Evolutionary conservation across 108 stramenopile genomes (phyloP), one percentile per base, ranked within the genome.

Genomic region (Fragilaria crotonensis): DNA sequence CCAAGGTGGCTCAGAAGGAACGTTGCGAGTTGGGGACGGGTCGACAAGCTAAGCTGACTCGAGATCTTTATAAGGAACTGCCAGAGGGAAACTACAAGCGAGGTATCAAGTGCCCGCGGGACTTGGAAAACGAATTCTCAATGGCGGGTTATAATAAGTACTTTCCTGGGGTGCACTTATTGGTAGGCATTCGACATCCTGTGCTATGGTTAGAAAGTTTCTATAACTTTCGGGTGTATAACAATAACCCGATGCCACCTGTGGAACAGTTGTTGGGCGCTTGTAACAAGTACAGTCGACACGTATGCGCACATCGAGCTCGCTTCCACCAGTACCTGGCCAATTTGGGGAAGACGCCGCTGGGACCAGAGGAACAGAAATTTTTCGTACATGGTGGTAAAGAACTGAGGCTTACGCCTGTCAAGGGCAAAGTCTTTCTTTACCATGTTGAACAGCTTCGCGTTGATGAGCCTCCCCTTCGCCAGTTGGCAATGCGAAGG

Each of bases 151-250:
- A 72, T 58, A 28, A 60, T 2, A 44, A 48, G 51, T 78, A 53
- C 41, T 78, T 84, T 62, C 81, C 77, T 17, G 31, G 57, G 0
- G 83, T 85, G 7, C 76, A 81, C 32, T 81, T 87, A 31, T 74
- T 91, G 36, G 70, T 91, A 4, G 82, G 82, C 1, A 2, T 86
- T 19, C 69, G 89, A 14, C 83, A 91, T 78, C 89, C 89, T 0
- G 68, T 86, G 14, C 51, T 67, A 1, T 87, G 85, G 89, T 87
- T 90, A 52, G 57, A 81, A 57, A 66, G 69, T 48, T 90, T 87
- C 57, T 86, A 85, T 64, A 90, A 90, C 52, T 84, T 82, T 65
- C 85, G 85, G 45, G 32, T 76, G 3, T 29, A 73, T n/a, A 78
- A 82, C 48, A 63, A 61, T 26, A 75, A 69, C 47, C 19, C 58